phyloP scores from a whole-genome alignment of 768 basidiomycete species.

The Phlebiopsis gigantea region DNA sequence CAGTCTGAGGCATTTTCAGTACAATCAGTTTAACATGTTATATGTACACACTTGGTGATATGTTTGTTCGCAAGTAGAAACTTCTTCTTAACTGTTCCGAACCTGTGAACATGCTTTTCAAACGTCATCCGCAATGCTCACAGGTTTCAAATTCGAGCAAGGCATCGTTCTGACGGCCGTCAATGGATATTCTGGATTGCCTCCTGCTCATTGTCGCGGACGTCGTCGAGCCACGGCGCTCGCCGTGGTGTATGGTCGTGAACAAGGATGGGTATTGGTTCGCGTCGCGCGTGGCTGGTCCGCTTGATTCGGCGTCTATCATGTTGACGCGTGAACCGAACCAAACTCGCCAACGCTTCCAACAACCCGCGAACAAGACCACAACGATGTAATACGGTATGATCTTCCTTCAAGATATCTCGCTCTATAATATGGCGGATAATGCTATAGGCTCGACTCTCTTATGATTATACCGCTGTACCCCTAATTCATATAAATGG shows the following conservation, averaged over 20 bases:
- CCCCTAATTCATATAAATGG: too few relatives aligned
- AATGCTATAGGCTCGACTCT: too few relatives aligned
- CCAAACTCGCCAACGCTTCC: too few relatives aligned
- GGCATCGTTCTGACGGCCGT: slow-evolving; percentile 69
- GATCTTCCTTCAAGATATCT: too few relatives aligned
- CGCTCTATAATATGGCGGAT: too few relatives aligned
- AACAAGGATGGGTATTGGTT: slow-evolving; percentile 7
- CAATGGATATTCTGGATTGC: slow-evolving; percentile 44
- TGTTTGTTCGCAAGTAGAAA: slow-evolving; percentile 88
- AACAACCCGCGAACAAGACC: too few relatives aligned
- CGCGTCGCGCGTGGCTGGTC: slow-evolving; percentile 4
- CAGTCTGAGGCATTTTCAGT: slow-evolving; percentile 41
- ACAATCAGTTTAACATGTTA: not conserved
- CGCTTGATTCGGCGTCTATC: not conserved
- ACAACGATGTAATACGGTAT: too few relatives aligned
- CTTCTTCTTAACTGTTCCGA: slow-evolving; percentile 79
- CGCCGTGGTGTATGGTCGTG: slow-evolving; percentile 3
- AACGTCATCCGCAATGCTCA: slow-evolving; percentile 35
- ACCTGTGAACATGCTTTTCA: slow-evolving; percentile 12
- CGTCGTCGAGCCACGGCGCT: slow-evolving; percentile 2
- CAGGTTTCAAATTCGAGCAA: slow-evolving; percentile 82
- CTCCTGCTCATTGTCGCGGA: slow-evolving; percentile 32
- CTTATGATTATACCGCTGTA: too few relatives aligned
- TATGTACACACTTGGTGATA: slow-evolving; percentile 68
- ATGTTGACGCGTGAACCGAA: slow-evolving; percentile 1